Evolutionary conservation across 176 grass and related monocot genomes (phyloP).

Genomic region (Rhynchospora tenuis): DNA sequence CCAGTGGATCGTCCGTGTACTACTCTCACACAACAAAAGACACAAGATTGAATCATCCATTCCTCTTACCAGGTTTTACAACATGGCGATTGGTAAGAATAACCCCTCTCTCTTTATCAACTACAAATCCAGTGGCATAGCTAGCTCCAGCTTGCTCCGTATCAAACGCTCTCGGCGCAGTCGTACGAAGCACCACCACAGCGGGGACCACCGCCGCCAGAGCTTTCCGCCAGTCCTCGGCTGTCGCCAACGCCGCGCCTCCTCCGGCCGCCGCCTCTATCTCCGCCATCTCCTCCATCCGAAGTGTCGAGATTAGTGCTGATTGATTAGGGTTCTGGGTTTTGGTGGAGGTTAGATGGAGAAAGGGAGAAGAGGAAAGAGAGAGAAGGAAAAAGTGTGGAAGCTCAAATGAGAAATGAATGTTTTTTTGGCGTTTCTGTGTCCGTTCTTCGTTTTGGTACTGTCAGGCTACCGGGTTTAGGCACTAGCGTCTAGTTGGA

Average conservation of each 20-base stretch:
- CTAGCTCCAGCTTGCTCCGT: constrained; percentile 86
- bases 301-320: constrained; percentile 36
- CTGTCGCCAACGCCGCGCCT: constrained; percentile 43
- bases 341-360: neutral
- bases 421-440: neutral
- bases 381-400: neutral
- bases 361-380: neutral
- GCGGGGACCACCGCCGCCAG: constrained; percentile 75
- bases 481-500: neutral
- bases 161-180: constrained; percentile 85
- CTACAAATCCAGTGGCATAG: constrained; percentile 98
- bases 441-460: neutral
- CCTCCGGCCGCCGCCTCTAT: constrained; percentile 14
- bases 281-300: constrained; percentile 50
- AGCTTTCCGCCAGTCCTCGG: constrained; percentile 87
- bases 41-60: neutral
- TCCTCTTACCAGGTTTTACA: constrained; percentile 69
- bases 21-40: neutral
- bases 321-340: neutral
- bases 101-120: constrained; percentile 83
- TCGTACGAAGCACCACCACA: constrained; percentile 94
- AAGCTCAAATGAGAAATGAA: neutral
- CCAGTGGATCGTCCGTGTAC: neutral
- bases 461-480: neutral
- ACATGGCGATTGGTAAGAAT: constrained; percentile 98